Percentiles rank a stretch among this genome's conserved stretches.
Conservation (phyloP, 179 eudicot genomes). For the Nepenthes alata region DNA sequence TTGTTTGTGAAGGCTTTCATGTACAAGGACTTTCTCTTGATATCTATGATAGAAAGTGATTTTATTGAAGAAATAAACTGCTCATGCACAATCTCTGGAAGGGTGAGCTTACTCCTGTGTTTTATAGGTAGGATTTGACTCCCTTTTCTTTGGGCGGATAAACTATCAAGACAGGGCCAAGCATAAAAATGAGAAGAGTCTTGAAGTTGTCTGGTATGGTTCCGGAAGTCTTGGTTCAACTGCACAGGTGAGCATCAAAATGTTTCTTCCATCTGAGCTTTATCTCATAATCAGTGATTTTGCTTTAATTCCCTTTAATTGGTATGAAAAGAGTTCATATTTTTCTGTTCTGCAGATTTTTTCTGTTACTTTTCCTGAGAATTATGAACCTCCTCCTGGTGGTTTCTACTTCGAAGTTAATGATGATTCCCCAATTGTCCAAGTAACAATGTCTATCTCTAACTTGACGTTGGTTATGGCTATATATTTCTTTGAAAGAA, state of each 20-base stretch:
- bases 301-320: background rate
- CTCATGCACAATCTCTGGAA: too few species aligned
- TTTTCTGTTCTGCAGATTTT: conserved; percentile 47
- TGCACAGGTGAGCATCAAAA: conserved; percentile 40
- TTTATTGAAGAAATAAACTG: too few species aligned
- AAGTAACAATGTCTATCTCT: conserved; percentile 30
- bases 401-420: conserved; percentile 79
- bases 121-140: conserved; percentile 86
- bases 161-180: conserved; percentile 91
- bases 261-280: background rate
- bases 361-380: conserved; percentile 76
- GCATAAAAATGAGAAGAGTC: conserved; percentile 64
- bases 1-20: too few species aligned
- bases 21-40: too few species aligned
- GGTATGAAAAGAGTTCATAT: conserved; percentile 1
- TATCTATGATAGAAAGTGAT: too few species aligned
- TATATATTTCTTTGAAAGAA: background rate
- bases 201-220: conserved; percentile 90
- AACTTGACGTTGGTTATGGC: background rate
- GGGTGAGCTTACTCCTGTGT: background rate
- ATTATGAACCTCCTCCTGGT: conserved; percentile 85
- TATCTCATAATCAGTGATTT: background rate
- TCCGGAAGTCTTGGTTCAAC: conserved; percentile 67
- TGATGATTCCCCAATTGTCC: conserved; percentile 69
- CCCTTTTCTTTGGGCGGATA: conserved; percentile 77